Base-by-base conservation (phyloP, 2,329 filamentous ascomycete genomes). In the Talaromyces sp. region DNA sequence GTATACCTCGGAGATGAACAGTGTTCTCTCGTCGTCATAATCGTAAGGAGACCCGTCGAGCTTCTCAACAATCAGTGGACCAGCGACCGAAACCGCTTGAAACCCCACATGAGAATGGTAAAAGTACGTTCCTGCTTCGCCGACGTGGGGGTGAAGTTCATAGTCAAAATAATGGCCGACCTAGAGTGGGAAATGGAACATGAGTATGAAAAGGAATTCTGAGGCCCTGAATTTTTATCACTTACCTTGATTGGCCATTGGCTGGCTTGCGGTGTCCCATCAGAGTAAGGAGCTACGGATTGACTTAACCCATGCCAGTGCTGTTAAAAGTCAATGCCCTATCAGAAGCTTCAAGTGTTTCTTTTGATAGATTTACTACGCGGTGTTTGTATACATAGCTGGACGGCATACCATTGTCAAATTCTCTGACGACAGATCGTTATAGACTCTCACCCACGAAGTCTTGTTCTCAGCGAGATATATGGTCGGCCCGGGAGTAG, bases 141-240 rank as follows among this genome's bases (percentile, higher is more conserved):
- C 80, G 1, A 65, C 40, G 2, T 79, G 68, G 0, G 82, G 78
- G 14, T 76, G 76, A 2, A 88, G 69, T 60, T 88, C 84, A 64
- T 88, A 88, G 70, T 88, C 86, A 67, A 88, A 88, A 70, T 82
- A 88, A 53, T 82, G 77, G 1, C n/a, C n/a, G n/a, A n/a, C n/a
- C n/a, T n/a, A n/a, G n/a, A n/a, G n/a, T n/a, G n/a, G n/a, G n/a
- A n/a, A n/a, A n/a, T n/a, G n/a, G n/a, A n/a, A n/a, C n/a, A n/a
- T n/a, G n/a, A n/a, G n/a, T n/a, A n/a, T n/a, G n/a, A n/a, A n/a
- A n/a, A n/a, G n/a, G n/a, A n/a, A n/a, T n/a, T n/a, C n/a, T n/a
- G n/a, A n/a, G n/a, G n/a, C n/a, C n/a, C n/a, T n/a, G n/a, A n/a
- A n/a, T n/a, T n/a, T n/a, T n/a, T n/a, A n/a, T n/a, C n/a, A n/a